Base-by-base conservation (phyloP, 1,284 basidiomycete genomes). In the Tylopilus orsonianus region DNA sequence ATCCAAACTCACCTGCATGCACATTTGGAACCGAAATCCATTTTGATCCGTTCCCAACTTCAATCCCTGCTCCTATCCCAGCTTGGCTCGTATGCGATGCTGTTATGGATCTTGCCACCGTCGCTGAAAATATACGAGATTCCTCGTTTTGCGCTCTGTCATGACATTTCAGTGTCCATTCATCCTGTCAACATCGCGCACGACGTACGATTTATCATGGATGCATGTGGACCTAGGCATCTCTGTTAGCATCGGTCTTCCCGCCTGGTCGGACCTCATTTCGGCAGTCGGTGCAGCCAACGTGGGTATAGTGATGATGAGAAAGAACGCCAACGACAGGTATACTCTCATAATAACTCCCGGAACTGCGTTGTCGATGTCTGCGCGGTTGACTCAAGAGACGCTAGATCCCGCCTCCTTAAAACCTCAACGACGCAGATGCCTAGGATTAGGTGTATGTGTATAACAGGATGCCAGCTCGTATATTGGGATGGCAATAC, bases 161-260 rank as follows among this genome's bases (percentile, higher is more conserved):
- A 49, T 24, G 42, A 30, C 39, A 44, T 41, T 40, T 50, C 16
- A 55, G 46, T 8, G 14, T 20, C 16, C 22, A 24, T 26, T 27
- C 42, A 23, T 36, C 24, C 14, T 33, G 44, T 44, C 47, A 39
- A 34, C 8, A 8, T 5, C 13, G 20, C 23, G 39, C 23, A 42
- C 38, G 54, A 59, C 59, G 32, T 59, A 61, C 56, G 34, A 33
- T 46, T n/a, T 24, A 14, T 19, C 26, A 12, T 18, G 23, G 18
- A 16, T 8, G 10, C 27, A 18, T 36, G 24, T 46, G 38, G 44
- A 32, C 37, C 46, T 37, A 32, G 39, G 24, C 27, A 42, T 37
- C 34, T 43, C 53, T 45, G 56, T 63, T 34, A 58, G 45, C 37
- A 20, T 54, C 45, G 47, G 56, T 37, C 41, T 39, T 13, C 29